Conservation (phyloP, 768 basidiomycete genomes). For the Trametes maxima region DNA sequence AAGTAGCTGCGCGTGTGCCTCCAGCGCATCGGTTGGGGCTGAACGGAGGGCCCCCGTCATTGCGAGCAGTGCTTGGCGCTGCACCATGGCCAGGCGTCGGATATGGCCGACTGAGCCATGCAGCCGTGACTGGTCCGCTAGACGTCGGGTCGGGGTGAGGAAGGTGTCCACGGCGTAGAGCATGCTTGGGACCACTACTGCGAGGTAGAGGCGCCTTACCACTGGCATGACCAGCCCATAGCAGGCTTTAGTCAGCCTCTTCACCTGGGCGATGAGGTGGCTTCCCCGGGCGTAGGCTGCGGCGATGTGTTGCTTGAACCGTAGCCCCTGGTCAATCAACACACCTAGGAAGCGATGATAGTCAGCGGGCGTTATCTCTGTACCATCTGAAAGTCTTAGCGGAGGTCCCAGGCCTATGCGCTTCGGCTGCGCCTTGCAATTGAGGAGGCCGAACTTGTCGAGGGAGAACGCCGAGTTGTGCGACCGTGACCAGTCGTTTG, state of each 20-base stretch:
- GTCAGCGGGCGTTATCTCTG: conserved; percentile 19
- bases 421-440: too few species aligned
- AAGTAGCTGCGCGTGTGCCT: conserved; percentile 25
- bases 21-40: conserved; percentile 27
- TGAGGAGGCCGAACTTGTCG: too few species aligned
- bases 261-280: conserved; percentile 25
- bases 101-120: conserved; percentile 10
- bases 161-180: conserved; percentile 31
- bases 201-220: conserved; percentile 31
- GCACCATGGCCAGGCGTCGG: conserved; percentile 22
- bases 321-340: conserved; percentile 33
- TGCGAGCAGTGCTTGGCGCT: conserved; percentile 25
- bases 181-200: conserved; percentile 34
- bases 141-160: background rate
- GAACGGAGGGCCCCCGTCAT: conserved; percentile 31
- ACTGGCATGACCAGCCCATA: conserved; percentile 24
- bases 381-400: conserved; percentile 15
- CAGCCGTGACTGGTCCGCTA: background rate
- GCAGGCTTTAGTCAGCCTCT: conserved; percentile 24
- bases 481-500: too few species aligned
- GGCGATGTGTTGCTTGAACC: conserved; percentile 27
- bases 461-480: too few species aligned
- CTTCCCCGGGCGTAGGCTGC: conserved; percentile 29
- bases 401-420: conserved; percentile 8
- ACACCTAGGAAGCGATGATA: conserved; percentile 37